phyloP scores from a whole-genome alignment of 2,329 filamentous ascomycete genomes.

The Curvularia hawaiiensis region DNA sequence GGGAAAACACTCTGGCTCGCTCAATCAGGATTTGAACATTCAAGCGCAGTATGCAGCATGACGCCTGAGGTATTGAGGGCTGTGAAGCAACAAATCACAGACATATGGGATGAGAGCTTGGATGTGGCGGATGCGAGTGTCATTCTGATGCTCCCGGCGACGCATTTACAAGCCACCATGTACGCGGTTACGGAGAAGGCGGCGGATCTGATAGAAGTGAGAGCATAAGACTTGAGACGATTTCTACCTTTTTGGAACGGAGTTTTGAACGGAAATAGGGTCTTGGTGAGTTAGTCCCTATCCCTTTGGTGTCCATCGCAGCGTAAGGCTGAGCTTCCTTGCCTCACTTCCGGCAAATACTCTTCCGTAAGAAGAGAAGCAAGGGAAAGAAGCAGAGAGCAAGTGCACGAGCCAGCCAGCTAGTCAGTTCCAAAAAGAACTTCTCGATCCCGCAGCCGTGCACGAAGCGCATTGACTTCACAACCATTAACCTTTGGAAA shows the following conservation, averaged over 20 bases:
- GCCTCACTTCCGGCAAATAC: background rate
- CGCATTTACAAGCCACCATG: constrained; percentile 29
- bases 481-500: background rate
- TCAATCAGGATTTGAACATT: constrained; percentile 23
- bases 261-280: background rate
- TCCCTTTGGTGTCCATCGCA: background rate
- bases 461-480: background rate
- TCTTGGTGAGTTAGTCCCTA: background rate
- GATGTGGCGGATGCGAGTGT: constrained; percentile 29
- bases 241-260: background rate
- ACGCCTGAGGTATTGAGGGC: constrained; percentile 26
- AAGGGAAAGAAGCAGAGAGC: background rate
- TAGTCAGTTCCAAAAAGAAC: background rate
- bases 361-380: background rate
- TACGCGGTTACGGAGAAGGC: constrained; percentile 10
- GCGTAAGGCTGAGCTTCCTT: background rate
- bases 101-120: constrained; percentile 29
- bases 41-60: constrained; percentile 25
- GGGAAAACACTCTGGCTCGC: background rate
- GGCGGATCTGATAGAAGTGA: constrained; percentile 6
- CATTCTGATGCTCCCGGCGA: constrained; percentile 23
- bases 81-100: constrained; percentile 17
- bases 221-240: background rate
- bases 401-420: background rate
- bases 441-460: background rate